Evolutionary conservation across 306 rosid species (phyloP).

Genomic region (Carpinus viminea): DNA sequence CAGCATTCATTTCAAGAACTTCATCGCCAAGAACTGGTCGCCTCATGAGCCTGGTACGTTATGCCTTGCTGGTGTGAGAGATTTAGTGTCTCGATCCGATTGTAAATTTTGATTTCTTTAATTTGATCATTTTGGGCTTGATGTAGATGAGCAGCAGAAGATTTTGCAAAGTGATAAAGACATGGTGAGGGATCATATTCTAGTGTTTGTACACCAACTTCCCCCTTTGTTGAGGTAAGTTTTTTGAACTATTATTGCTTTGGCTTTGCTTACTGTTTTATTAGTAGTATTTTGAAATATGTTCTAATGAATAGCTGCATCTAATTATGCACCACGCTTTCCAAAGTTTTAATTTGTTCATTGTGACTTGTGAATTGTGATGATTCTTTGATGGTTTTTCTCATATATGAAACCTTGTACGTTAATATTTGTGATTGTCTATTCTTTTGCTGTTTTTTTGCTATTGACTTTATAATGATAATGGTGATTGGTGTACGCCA

Average conservation of each 20-base stretch:
- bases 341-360: not conserved
- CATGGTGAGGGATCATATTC: slow-evolving; percentile 76
- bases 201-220: slow-evolving; percentile 78
- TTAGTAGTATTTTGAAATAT: not conserved
- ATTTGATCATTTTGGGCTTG: slow-evolving; percentile 20
- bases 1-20: slow-evolving; percentile 96
- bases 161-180: slow-evolving; percentile 79
- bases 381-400: not conserved
- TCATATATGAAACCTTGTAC: not conserved
- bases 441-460: not conserved
- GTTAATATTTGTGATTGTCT: not conserved
- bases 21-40: slow-evolving; percentile 88
- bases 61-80: slow-evolving; percentile 5
- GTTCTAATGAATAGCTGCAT: not conserved
- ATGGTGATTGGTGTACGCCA: no score
- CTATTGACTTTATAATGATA: not conserved
- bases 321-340: not conserved
- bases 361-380: not conserved
- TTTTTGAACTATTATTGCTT: slow-evolving; percentile 13
- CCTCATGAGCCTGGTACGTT: slow-evolving; percentile 69
- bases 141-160: slow-evolving; percentile 69
- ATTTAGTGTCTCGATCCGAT: slow-evolving; percentile 22
- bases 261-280: slow-evolving; percentile 1
- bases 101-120: slow-evolving; percentile 10
- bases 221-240: slow-evolving; percentile 82